phyloP scores from a whole-genome alignment of 2,329 filamentous ascomycete species.

The Chalaropsis thielavioides region DNA sequence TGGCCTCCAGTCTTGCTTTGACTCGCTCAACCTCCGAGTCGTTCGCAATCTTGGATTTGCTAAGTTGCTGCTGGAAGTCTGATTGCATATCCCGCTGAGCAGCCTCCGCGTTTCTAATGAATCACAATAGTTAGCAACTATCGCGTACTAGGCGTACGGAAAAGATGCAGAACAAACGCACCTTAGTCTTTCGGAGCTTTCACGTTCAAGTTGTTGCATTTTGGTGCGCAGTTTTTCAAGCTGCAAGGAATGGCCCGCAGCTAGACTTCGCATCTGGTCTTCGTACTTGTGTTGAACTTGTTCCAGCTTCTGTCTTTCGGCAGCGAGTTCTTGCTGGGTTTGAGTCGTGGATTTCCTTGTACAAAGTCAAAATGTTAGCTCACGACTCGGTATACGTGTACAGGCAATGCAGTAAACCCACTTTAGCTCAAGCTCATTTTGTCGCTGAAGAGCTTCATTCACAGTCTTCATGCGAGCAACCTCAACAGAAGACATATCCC shows the following conservation, averaged over 20 bases:
- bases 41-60: constrained; percentile 32
- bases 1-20: constrained; percentile 39
- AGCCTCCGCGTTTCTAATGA: constrained; percentile 1
- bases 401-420: constrained; percentile 23
- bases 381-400: background rate
- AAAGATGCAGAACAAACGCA: constrained; percentile 1
- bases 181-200: constrained; percentile 12
- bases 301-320: constrained; percentile 10
- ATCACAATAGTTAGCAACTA: background rate
- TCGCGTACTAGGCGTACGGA: background rate
- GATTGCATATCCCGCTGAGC: constrained; percentile 19
- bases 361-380: background rate
- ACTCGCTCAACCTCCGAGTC: constrained; percentile 37
- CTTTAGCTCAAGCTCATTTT: constrained; percentile 52
- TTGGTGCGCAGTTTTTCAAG: constrained; percentile 20
- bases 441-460: constrained; percentile 55
- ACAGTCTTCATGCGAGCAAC: constrained; percentile 44
- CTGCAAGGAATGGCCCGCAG: constrained; percentile 5
- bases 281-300: constrained; percentile 11
- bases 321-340: constrained; percentile 18
- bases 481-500: constrained; percentile 40
- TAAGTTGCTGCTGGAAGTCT: constrained; percentile 30
- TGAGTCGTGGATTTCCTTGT: constrained; percentile 19
- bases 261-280: constrained; percentile 2
- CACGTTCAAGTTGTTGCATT: constrained; percentile 19